These are phyloP conservation scores for Monosporascus sp. DNA, from an alignment of 2,329 filamentous ascomycete genomes.

Conservation along the genomic window DNA sequence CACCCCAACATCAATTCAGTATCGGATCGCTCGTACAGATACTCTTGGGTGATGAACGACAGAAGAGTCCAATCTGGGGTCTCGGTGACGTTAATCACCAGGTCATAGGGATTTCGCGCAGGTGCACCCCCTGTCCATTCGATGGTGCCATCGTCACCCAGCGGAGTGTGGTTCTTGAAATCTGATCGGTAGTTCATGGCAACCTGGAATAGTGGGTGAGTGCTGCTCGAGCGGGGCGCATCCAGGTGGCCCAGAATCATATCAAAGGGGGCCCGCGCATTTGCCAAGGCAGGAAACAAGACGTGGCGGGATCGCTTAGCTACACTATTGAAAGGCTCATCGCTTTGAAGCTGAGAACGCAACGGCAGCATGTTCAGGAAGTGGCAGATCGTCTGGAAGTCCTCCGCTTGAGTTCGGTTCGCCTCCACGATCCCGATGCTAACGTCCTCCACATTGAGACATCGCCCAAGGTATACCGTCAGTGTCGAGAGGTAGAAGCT, in stretches of 20 bases:
- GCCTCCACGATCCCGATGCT: too few relatives aligned
- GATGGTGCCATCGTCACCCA: background rate
- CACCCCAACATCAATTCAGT: background rate
- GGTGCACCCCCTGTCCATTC: background rate
- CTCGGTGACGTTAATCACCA: background rate
- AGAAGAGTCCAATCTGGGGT: background rate
- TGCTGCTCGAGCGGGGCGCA: constrained; percentile 26
- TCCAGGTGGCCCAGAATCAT: constrained; percentile 32
- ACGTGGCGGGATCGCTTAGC: constrained; percentile 10
- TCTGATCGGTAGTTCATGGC: constrained; percentile 27
- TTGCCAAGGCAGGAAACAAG: constrained; percentile 23
- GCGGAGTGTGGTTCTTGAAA: background rate
- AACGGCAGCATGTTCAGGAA: too few relatives aligned
- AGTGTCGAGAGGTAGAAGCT: too few relatives aligned
- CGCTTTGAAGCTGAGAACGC: constrained; percentile 11
- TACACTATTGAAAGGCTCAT: constrained; percentile 7
- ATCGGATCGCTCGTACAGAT: background rate
- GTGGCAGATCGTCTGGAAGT: too few relatives aligned
- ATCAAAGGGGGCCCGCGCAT: constrained; percentile 36
- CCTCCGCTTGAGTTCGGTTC: too few relatives aligned
- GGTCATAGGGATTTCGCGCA: background rate
- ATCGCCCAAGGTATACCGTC: too few relatives aligned
- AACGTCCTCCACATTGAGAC: too few relatives aligned
- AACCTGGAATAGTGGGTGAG: constrained; percentile 36
- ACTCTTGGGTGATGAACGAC: background rate